A percentile compares a stretch with the other conserved stretches of the same genome.
Evolutionary conservation across 257 asterid species (phyloP).

Genomic region (Gentiana dahurica): DNA sequence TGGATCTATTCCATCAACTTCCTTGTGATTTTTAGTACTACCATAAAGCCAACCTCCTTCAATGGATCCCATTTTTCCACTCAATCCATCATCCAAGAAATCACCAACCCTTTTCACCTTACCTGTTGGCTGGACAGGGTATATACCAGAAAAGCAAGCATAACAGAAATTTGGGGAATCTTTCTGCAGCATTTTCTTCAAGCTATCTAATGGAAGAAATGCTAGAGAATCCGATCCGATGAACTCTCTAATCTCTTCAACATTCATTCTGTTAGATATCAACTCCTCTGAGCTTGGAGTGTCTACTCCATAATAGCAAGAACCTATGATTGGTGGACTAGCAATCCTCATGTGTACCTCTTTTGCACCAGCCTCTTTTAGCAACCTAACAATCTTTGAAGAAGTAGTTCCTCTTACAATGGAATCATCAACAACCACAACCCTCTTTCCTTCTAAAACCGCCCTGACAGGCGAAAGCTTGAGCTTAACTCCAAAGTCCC

Average conservation of each 20-base stretch:
- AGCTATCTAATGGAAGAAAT: slow-evolving; percentile 47
- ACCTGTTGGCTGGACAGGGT: slow-evolving; percentile 69
- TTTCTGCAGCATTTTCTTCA: slow-evolving; percentile 33
- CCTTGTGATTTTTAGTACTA: slow-evolving; percentile 8
- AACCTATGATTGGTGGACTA: slow-evolving; percentile 75
- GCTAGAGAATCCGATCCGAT: slow-evolving; percentile 87
- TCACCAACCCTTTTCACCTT: slow-evolving; percentile 82
- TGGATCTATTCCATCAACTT: slow-evolving; percentile 7
- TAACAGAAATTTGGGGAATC: slow-evolving; percentile 49
- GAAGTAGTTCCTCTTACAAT: slow-evolving; percentile 91
- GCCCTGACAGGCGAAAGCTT: slow-evolving; percentile 79
- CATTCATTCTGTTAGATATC: slow-evolving; percentile 69
- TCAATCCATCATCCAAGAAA: slow-evolving; percentile 78
- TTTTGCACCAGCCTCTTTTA: slow-evolving; percentile 85
- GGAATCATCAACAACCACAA: slow-evolving; percentile 94
- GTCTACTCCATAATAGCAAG: slow-evolving; percentile 87
- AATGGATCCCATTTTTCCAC: slow-evolving; percentile 44
- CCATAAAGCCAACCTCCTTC: slow-evolving; percentile 58
- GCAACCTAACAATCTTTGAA: slow-evolving; percentile 73
- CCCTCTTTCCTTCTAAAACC: slow-evolving; percentile 91
- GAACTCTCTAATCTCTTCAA: slow-evolving; percentile 61
- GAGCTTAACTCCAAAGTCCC: slow-evolving; percentile 91
- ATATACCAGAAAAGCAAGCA: slow-evolving; percentile 74
- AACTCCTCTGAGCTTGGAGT: slow-evolving; percentile 70
- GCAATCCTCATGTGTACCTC: slow-evolving; percentile 97